Percentiles rank a stretch among this genome's conserved stretches.
These are phyloP conservation scores for Phyllosticta citrichinensis DNA, from an alignment of 2,329 filamentous ascomycete genomes.

Conservation along the genomic window DNA sequence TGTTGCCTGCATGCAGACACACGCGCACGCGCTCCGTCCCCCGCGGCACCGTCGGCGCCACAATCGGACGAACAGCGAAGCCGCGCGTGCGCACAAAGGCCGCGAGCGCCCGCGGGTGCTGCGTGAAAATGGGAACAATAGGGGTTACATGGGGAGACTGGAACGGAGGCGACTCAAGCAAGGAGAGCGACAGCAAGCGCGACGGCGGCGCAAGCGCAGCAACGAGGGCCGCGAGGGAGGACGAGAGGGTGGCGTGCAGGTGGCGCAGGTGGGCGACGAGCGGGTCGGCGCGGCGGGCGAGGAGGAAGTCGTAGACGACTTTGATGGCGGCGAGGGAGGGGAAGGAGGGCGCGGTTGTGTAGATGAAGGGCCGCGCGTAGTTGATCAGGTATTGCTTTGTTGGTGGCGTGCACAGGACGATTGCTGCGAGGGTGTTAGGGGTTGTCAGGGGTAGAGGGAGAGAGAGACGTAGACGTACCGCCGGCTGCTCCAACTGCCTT, in stretches of 20 bases:
- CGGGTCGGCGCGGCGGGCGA: slow-evolving; percentile 14
- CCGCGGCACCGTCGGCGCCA: slow-evolving; percentile 31
- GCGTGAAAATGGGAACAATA: slow-evolving; percentile 25
- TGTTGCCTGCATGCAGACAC: slow-evolving; percentile 34
- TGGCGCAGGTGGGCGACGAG: slow-evolving; percentile 14
- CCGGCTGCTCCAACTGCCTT: slow-evolving; percentile 61
- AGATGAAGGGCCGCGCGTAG: slow-evolving; percentile 32
- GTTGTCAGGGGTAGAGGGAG: background rate
- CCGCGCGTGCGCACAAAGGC: slow-evolving; percentile 18
- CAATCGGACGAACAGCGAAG: slow-evolving; percentile 29
- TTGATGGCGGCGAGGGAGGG: slow-evolving; percentile 32
- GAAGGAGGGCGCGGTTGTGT: slow-evolving; percentile 33
- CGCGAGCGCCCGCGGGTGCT: slow-evolving; percentile 20
- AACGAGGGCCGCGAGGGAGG: slow-evolving; percentile 16
- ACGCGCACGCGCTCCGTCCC: slow-evolving; percentile 31
- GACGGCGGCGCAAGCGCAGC: background rate
- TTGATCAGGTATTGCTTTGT: slow-evolving; percentile 27
- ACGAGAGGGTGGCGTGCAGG: slow-evolving; percentile 18
- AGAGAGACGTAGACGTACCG: slow-evolving; percentile 38
- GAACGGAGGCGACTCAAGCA: slow-evolving; percentile 9
- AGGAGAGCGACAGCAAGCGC: background rate
- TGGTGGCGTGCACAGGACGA: slow-evolving; percentile 21
- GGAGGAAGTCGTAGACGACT: slow-evolving; percentile 22
- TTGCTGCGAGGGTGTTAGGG: slow-evolving; percentile 14
- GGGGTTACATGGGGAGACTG: slow-evolving; percentile 8